Evolutionary conservation across 306 rosid genomes (phyloP).

Genomic region (Notholithocarpus densiflorus): DNA sequence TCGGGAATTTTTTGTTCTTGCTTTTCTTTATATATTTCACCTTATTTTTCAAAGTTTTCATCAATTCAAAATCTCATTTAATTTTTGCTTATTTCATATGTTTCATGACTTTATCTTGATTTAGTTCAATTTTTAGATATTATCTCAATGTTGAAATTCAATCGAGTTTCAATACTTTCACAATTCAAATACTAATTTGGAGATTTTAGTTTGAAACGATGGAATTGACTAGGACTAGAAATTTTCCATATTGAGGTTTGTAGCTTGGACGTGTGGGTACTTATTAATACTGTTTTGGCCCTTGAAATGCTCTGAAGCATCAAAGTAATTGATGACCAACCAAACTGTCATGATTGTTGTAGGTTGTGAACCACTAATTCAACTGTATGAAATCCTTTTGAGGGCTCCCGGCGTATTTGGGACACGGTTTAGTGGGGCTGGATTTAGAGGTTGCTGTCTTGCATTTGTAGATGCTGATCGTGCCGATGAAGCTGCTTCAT

Average conservation of each 20-base stretch:
- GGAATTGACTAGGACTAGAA: background rate
- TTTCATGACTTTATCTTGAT: background rate
- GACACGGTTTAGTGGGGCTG: conserved; percentile 95
- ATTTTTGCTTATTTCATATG: background rate
- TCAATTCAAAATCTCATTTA: background rate
- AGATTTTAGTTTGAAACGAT: background rate
- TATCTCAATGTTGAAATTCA: background rate
- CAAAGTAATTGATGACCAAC: conserved; percentile 2
- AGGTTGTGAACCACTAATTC: conserved; percentile 81
- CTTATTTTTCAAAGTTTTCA: too few species aligned
- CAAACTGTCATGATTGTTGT: conserved; percentile 15
- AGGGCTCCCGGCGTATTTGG: conserved; percentile 84
- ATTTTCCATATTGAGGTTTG: background rate
- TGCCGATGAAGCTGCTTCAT: conserved; percentile 72
- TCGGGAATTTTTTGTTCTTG: too few species aligned
- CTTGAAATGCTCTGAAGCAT: conserved; percentile 1
- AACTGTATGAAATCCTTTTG: conserved; percentile 70
- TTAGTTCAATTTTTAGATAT: background rate
- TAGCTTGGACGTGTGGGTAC: background rate
- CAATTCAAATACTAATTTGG: background rate
- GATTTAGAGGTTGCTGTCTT: conserved; percentile 91
- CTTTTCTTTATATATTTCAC: too few species aligned
- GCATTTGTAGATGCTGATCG: conserved; percentile 69
- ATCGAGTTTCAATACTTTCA: background rate
- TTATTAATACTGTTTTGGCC: background rate